Evolutionary conservation across 2,329 filamentous ascomycete genomes (phyloP), one percentile per base, ranked within the genome.

Genomic region (Esteya vermicola): DNA sequence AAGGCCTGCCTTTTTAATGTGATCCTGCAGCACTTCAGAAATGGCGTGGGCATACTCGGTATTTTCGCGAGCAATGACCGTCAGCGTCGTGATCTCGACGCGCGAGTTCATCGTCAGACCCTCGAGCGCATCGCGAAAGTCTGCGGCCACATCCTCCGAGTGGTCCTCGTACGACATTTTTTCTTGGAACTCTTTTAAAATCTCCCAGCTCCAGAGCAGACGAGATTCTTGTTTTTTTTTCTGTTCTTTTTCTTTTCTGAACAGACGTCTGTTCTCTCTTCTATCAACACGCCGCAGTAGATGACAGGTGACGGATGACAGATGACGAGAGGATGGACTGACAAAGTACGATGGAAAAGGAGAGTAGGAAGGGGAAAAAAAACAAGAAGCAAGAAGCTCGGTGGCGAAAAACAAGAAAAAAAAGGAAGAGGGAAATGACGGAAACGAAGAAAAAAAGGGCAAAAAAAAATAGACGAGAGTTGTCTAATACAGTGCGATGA

Each of bases 31-130:
- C 36, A 85, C 85, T 53, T 85, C 78, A 16, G 91, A 88, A 53
- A 98, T 96, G 48, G 83, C 85, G 59, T 93, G 76, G 27, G 91
- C 91, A 66, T 95, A 83, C 61, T 93, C 86, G 49, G 88, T 95
- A 54, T 93, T 94, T 61, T 98, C 91, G 60, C 93, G 85, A 44
- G 91, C 91, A 62, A 98, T 96, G 58, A 94, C 78, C 46, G 91
- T 98, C 63, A 98, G 64, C 63, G 93, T 96, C 69, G 83, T 89
- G 60, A 98, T 98, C 63, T 96, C 89, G 61, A 85, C 85, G 55
- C 86, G 81, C 62, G 85, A 85, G 64, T 95, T 95, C 57, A 79
- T 74, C 49, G 82, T 84, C 54, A 98, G 70, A 60, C 95, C 89
- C 63, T 93, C 84, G 57, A 98, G 68, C 40, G 88, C 91, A 55